phyloP scores from a whole-genome alignment of 345 rosid species.

The Dimocarpus longan region DNA sequence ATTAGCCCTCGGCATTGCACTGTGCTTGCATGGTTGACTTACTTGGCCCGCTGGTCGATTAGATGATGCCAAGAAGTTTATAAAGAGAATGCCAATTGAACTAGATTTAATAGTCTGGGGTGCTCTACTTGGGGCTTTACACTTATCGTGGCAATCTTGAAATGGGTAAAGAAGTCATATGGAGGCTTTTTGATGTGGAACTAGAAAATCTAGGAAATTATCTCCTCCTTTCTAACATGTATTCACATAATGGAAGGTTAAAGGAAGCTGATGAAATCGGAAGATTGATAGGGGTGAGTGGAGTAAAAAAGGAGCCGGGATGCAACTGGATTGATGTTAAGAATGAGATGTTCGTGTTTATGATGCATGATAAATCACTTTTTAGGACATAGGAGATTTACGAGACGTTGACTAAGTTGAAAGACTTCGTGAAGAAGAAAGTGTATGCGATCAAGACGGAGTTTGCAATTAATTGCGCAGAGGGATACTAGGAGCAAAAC shows the following conservation, averaged over 20 bases:
- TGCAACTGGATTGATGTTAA: constrained; percentile 47
- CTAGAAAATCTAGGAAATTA: constrained; percentile 45
- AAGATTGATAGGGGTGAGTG: constrained; percentile 40
- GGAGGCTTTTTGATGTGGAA: constrained; percentile 44
- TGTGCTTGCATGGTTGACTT: constrained; percentile 53
- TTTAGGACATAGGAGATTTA: constrained; percentile 35
- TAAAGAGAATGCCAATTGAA: constrained; percentile 39
- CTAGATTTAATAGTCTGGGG: constrained; percentile 41
- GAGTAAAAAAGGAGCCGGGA: constrained; percentile 44
- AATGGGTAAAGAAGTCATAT: constrained; percentile 40
- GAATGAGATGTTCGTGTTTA: constrained; percentile 39
- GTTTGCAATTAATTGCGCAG: constrained; percentile 29
- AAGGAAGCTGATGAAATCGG: constrained; percentile 50
- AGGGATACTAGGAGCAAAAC: constrained; percentile 33
- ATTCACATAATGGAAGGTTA: constrained; percentile 31
- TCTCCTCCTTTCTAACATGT: constrained; percentile 39
- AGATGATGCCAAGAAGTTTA: constrained; percentile 40
- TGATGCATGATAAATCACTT: constrained; percentile 40
- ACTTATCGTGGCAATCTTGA: constrained; percentile 39
- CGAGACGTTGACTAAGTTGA: constrained; percentile 30
- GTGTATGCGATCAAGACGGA: constrained; percentile 36
- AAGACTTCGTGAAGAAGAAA: constrained; percentile 38
- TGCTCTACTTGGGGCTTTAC: constrained; percentile 50
- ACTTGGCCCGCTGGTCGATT: constrained; percentile 46
- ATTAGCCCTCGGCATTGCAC: constrained; percentile 44